Evolutionary conservation across 1,284 basidiomycete species (phyloP), one percentile per base, ranked within the genome.

Genomic region (Puccinia novopanici): DNA sequence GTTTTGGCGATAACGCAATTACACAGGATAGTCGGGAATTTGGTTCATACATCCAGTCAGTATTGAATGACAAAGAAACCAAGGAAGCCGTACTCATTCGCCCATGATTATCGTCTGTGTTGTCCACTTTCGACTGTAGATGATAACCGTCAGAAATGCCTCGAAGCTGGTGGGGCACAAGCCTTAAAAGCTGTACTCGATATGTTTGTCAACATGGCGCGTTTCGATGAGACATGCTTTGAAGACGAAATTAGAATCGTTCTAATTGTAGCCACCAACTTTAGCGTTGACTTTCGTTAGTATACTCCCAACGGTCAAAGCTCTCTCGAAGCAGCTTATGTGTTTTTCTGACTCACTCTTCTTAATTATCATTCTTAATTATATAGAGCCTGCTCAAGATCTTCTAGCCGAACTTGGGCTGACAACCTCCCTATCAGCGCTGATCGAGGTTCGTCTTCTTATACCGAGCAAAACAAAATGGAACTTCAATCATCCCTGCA

Each of bases 11-110:
- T 71, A 1, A 34, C 48, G 30, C 78, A 80, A 68, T 74, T 67
- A 42, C 55, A 74, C 42, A 65, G 78, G 63, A 63, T 80, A n/a
- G n/a, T 80, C 27, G 78, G 78, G 37, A 80, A 80, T 57, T 57
- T 80, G 45, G 78, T 80, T 30, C 78, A 80, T 59, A 74, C 78
- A 42, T 59, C 59, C 30, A 61, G 71, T 73, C 17, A 65, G n/a
- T 79, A 45, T 52, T 19, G 9, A 71, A 2, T 27, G 13, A 30
- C n/a, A 24, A 73, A 19, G 19, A 54, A 6, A 54, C n/a, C 12
- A 19, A 27, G 59, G 5, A 57, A 57, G 17, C 0, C 6, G 15
- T 57, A 73, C 9, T 40, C 22, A 74, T 3, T 15, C 15, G 19
- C 30, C 10, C 24, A 22, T 42, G 30, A 19, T 19, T 48, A 5